phyloP scores from a whole-genome alignment of 768 basidiomycete species.

The Coprinopsis sp. region DNA sequence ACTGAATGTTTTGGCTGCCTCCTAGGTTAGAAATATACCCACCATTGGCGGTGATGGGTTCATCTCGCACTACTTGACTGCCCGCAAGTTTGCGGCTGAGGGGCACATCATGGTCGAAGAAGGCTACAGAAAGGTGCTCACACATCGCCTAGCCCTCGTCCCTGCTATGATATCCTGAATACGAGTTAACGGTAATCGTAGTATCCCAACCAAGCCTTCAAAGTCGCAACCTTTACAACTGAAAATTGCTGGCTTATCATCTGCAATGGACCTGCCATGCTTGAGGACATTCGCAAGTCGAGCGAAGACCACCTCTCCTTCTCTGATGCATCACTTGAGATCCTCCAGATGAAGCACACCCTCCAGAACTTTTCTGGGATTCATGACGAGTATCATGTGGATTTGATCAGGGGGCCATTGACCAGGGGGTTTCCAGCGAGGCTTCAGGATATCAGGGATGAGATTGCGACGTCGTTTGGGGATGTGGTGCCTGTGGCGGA shows the following conservation, averaged over 20 bases:
- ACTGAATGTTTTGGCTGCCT: no score
- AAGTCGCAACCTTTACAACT: slow-evolving; percentile 15
- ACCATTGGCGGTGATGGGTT: slow-evolving; percentile 21
- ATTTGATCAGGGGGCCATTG: slow-evolving; percentile 29
- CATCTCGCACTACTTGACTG: slow-evolving; percentile 21
- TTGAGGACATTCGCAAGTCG: slow-evolving; percentile 37
- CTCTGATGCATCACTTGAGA: slow-evolving; percentile 25
- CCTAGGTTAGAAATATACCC: slow-evolving; percentile 17
- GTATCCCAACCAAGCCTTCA: slow-evolving; percentile 25
- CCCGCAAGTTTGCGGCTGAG: slow-evolving; percentile 19
- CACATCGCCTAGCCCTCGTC: background rate
- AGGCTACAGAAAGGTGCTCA: slow-evolving; percentile 12
- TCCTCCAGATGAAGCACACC: slow-evolving; percentile 9
- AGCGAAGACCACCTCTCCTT: slow-evolving; percentile 35
- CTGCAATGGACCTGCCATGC: slow-evolving; percentile 19
- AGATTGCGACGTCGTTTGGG: slow-evolving; percentile 37
- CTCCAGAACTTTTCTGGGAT: background rate
- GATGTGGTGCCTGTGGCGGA: slow-evolving; percentile 31
- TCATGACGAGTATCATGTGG: slow-evolving; percentile 28
- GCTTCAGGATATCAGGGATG: slow-evolving; percentile 40
- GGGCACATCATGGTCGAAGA: slow-evolving; percentile 20
- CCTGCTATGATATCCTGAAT: background rate
- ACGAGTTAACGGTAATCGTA: no score
- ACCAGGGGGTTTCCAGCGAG: slow-evolving; percentile 30
- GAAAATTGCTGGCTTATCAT: slow-evolving; percentile 36